A percentile compares a stretch with the other conserved stretches of the same genome.
Evolutionary conservation across 108 stramenopile species (phyloP).

Genomic region (Fistulifera pelliculosa): DNA sequence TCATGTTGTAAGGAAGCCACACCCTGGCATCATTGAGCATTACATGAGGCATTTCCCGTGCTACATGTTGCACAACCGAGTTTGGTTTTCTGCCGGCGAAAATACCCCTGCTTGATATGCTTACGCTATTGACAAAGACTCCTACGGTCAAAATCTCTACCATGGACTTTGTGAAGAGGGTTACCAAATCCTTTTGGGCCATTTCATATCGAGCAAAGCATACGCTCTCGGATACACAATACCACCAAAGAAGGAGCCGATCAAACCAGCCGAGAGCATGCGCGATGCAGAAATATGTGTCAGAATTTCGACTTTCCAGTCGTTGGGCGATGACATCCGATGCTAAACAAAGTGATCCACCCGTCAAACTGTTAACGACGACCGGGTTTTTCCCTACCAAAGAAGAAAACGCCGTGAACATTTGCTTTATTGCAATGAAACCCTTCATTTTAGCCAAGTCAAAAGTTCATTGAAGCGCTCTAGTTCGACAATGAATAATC

Average conservation of each 20-base stretch:
- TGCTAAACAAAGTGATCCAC: conserved; percentile 16
- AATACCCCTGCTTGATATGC: conserved; percentile 33
- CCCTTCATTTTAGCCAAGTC: no score
- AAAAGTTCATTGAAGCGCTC: no score
- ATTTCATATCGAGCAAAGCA: conserved; percentile 26
- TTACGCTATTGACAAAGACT: conserved; percentile 42
- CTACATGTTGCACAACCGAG: conserved; percentile 26
- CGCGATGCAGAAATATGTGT: not conserved
- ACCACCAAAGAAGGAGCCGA: conserved; percentile 38
- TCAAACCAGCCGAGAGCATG: conserved; percentile 22
- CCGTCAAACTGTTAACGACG: conserved; percentile 24
- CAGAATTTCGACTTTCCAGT: conserved; percentile 6
- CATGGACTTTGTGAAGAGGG: conserved; percentile 34
- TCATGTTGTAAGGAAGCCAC: conserved; percentile 50
- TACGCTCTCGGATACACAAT: conserved; percentile 46
- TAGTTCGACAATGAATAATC: no score
- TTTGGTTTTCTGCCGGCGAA: conserved; percentile 11
- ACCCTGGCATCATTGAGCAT: conserved; percentile 41
- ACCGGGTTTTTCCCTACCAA: not conserved
- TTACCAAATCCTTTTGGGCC: conserved; percentile 15
- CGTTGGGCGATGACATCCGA: conserved; percentile 31
- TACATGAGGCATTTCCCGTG: conserved; percentile 32
- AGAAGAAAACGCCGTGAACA: no score
- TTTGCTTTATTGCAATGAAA: no score
- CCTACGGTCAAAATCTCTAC: conserved; percentile 44